Evolutionary conservation across 2,329 filamentous ascomycete species (phyloP).

Genomic region (Penicillium sp.): DNA sequence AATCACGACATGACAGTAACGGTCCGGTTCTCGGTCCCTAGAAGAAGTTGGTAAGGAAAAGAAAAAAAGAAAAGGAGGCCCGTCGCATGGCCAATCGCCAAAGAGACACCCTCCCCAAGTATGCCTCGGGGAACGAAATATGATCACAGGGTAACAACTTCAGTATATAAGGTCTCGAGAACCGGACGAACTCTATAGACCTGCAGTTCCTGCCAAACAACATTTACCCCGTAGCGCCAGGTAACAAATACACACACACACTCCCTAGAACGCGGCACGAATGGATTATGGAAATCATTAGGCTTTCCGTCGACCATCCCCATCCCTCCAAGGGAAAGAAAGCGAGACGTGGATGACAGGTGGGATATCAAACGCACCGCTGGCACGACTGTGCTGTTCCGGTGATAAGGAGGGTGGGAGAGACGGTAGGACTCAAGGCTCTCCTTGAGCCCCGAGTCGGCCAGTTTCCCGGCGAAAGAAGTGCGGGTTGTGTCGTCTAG

Average conservation of each 20-base stretch:
- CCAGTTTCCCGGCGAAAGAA: conserved; percentile 10
- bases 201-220: conserved; percentile 32
- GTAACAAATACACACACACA: conserved; percentile 28
- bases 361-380: conserved; percentile 15
- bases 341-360: conserved; percentile 15
- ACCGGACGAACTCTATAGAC: conserved; percentile 24
- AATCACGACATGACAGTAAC: conserved; percentile 16
- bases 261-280: conserved; percentile 32
- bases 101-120: conserved; percentile 6
- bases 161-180: conserved; percentile 24
- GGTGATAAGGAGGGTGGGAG: conserved; percentile 14
- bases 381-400: background rate
- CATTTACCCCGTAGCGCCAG: conserved; percentile 37
- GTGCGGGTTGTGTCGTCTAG: conserved; percentile 20
- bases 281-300: conserved; percentile 38
- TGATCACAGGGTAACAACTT: conserved; percentile 14
- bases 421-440: conserved; percentile 19
- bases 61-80: conserved; percentile 6
- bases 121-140: background rate
- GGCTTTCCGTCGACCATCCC: conserved; percentile 27
- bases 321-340: conserved; percentile 19
- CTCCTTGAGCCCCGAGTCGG: conserved; percentile 17
- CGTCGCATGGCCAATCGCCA: conserved; percentile 2
- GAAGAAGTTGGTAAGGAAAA: conserved; percentile 12
- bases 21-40: conserved; percentile 18